Conservation (phyloP, 2,329 filamentous ascomycete species). For the Cryphonectria nitschkei region DNA sequence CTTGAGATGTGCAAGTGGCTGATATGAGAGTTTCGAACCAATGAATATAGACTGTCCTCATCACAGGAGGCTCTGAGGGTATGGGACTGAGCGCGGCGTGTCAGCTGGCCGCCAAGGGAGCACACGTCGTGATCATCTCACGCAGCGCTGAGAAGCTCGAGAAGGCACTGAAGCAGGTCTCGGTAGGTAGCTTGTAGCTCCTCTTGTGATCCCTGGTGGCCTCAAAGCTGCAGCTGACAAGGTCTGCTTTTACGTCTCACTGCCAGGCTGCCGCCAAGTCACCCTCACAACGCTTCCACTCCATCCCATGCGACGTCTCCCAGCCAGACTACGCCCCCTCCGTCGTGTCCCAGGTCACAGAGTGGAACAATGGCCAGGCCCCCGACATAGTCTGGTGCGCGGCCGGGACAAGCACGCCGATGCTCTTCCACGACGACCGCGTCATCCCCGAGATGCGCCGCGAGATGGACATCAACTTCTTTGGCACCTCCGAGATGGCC, state of each 20-base stretch:
- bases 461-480: constrained; percentile 95
- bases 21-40: neutral
- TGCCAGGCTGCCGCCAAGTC: constrained; percentile 66
- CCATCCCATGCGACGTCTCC: constrained; percentile 82
- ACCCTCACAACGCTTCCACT: constrained; percentile 75
- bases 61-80: constrained; percentile 73
- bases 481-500: constrained; percentile 82
- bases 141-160: constrained; percentile 64
- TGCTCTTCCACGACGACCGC: constrained; percentile 79
- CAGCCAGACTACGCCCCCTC: constrained; percentile 68
- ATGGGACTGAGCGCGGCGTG: constrained; percentile 67
- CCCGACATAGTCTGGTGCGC: constrained; percentile 93
- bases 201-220: neutral
- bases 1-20: constrained; percentile 1
- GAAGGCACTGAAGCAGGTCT: constrained; percentile 57
- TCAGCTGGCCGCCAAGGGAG: constrained; percentile 67
- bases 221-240: constrained; percentile 37
- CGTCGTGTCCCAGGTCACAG: constrained; percentile 71
- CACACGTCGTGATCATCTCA: constrained; percentile 70
- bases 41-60: constrained; percentile 61
- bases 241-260: neutral
- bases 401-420: constrained; percentile 74
- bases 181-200: constrained; percentile 42
- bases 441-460: constrained; percentile 66
- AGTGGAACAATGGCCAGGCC: constrained; percentile 74